Evolutionary conservation across 164 flowering plant genomes (phyloP), one percentile per base, ranked within the genome.

Genomic region (Piper betle): DNA sequence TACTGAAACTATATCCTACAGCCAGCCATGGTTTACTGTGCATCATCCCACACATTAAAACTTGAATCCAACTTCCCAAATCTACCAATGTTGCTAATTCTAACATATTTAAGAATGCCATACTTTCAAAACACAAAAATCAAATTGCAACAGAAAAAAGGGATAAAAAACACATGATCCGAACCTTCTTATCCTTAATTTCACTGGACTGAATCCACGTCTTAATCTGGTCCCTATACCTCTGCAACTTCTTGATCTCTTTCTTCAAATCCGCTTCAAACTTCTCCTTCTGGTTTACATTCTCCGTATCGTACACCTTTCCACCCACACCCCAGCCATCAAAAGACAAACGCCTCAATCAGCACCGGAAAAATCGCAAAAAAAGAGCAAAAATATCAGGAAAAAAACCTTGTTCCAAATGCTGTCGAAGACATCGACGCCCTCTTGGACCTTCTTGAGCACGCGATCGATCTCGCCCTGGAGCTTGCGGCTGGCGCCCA

Each of bases 401-500:
- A 25, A 25, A 25, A 25, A 25, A 41, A 90, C 99, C 95, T 94
- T 94, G 81, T 88, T 91, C 99, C 97, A 94, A 46, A 94, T 91
- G 74, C 93, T 88, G 54, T 94, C 96, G 65, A 94, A 94, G 37
- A 94, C 87, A 38, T 94, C 97, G 25, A 94, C 99, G 53, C 99
- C 99, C 66, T 94, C 99, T 39, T 94, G 97, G 59, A 94, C 99
- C 73, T 91, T 94, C 77, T 94, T 94, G 65, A 94, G 71, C 16
- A 94, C 99, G n/a, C 99, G 86, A 78, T 94, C 99, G 71, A 94
- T 94, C 80, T 94, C 99, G 16, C 96, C 97, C 66, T 91, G 97
- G n/a, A 94, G 76, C 71, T 94, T 94, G 42, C 99, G 75, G 70
- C 96, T 94, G 3, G 99, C 99, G 37, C 99, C 99, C 99, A 94